phyloP scores from a whole-genome alignment of 371 early-diverging fungal species.

The Apophysomyces trapeziformis region DNA sequence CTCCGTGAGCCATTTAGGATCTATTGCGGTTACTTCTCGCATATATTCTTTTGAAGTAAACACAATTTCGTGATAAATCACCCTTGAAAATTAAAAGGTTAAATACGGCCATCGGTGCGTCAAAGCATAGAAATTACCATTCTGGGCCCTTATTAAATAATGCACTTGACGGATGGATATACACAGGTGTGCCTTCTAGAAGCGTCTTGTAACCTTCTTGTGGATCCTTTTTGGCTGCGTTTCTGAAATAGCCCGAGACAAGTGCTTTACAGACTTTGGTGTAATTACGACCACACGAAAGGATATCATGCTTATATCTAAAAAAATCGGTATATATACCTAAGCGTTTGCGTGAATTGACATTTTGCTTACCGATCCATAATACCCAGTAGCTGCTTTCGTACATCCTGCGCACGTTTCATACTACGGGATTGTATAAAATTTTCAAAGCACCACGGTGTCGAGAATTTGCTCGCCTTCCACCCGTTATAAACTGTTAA shows the following conservation, averaged over 20 bases:
- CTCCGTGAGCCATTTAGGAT: conserved; percentile 97
- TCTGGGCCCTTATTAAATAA: conserved; percentile 96
- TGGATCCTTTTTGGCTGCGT: conserved; percentile 97
- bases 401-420: conserved; percentile 90
- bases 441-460: conserved; percentile 97
- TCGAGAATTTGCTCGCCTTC: conserved; percentile 86
- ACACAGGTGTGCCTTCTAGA: conserved; percentile 95
- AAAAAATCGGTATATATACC: not conserved
- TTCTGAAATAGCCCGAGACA: conserved; percentile 92
- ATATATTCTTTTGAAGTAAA: conserved; percentile 98
- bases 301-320: conserved; percentile 89
- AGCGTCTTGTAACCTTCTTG: conserved; percentile 98
- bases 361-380: conserved; percentile 76
- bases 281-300: conserved; percentile 92
- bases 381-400: conserved; percentile 94
- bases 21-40: conserved; percentile 95
- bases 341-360: not conserved
- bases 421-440: conserved; percentile 91
- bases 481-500: conserved; percentile 96
- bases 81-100: conserved; percentile 50
- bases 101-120: not conserved
- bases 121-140: conserved; percentile 61
- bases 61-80: conserved; percentile 97
- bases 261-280: conserved; percentile 89
- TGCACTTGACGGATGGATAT: conserved; percentile 94